These are phyloP conservation scores for Mycena crocata DNA, from an alignment of 768 basidiomycete genomes.

Conservation along the genomic window DNA sequence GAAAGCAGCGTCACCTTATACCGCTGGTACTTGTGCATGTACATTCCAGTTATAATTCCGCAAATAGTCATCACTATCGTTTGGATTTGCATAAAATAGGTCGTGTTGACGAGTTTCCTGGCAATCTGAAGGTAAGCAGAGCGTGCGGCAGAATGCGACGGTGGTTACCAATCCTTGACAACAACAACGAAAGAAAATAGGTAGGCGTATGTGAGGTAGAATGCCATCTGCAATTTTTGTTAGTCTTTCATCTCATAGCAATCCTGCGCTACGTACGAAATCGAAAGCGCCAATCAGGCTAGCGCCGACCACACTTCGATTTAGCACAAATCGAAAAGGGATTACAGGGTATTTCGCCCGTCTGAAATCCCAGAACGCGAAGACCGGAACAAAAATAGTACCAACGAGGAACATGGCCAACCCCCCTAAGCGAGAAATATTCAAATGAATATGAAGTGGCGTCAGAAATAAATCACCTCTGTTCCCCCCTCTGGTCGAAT, in stretches of 20 bases:
- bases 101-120: conserved; percentile 67
- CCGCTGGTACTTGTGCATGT: conserved; percentile 64
- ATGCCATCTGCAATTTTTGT: conserved; percentile 57
- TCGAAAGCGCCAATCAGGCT: conserved; percentile 73
- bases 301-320: conserved; percentile 69
- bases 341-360: conserved; percentile 70
- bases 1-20: conserved; percentile 57
- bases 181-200: conserved; percentile 75
- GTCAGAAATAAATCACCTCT: conserved; percentile 52
- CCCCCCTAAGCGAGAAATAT: conserved; percentile 51
- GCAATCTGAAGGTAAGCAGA: conserved; percentile 1
- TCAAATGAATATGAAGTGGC: not conserved
- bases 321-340: conserved; percentile 67
- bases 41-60: conserved; percentile 68
- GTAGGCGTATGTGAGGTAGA: conserved; percentile 79
- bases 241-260: not conserved
- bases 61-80: conserved; percentile 72
- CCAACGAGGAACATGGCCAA: conserved; percentile 66
- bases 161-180: conserved; percentile 58
- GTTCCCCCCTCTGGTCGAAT: conserved; percentile 54
- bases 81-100: conserved; percentile 74
- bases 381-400: conserved; percentile 53
- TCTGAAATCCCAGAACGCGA: conserved; percentile 60
- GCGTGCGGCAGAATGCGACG: not conserved
- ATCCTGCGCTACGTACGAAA: conserved; percentile 53